Conservation (phyloP, 225 moss, liverwort and hornwort species). For the Climacium dendroides region DNA sequence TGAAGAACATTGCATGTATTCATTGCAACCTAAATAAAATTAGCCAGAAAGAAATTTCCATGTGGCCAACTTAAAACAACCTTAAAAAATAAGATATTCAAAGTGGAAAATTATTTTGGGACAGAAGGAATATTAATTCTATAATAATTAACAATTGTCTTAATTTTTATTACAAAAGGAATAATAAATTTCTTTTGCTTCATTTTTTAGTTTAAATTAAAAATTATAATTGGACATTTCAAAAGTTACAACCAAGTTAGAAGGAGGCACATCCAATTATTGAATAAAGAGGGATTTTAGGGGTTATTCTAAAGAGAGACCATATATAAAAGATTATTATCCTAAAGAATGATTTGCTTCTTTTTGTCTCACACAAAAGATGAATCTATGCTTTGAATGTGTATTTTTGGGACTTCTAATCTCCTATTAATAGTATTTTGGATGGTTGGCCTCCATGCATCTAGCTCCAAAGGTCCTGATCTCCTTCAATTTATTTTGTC, state of each 20-base stretch:
- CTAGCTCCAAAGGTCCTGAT: neutral
- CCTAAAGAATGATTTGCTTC: neutral
- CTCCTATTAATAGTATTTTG: neutral
- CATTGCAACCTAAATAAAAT: too few species aligned
- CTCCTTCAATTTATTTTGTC: neutral
- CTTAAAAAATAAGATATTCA: too few species aligned
- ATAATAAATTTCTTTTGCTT: neutral
- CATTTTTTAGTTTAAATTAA: neutral
- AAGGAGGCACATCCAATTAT: accelerated
- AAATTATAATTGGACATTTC: neutral
- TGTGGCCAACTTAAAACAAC: too few species aligned
- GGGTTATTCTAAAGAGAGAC: accelerated
- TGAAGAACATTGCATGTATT: too few species aligned
- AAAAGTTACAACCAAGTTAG: neutral
- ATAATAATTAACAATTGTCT: accelerated
- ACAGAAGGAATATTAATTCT: too few species aligned
- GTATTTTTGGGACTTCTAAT: neutral
- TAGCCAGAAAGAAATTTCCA: too few species aligned
- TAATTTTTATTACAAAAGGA: neutral
- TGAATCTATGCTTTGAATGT: neutral
- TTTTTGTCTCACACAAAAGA: neutral
- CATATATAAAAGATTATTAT: too few species aligned
- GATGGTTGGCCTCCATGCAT: accelerated
- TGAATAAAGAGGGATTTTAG: neutral
- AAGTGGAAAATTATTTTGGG: too few species aligned